Percentiles rank a stretch among this genome's conserved stretches.
These are phyloP conservation scores for Candida ulmi DNA, from an alignment of 805 yeast genomes.

Conservation along the genomic window DNA sequence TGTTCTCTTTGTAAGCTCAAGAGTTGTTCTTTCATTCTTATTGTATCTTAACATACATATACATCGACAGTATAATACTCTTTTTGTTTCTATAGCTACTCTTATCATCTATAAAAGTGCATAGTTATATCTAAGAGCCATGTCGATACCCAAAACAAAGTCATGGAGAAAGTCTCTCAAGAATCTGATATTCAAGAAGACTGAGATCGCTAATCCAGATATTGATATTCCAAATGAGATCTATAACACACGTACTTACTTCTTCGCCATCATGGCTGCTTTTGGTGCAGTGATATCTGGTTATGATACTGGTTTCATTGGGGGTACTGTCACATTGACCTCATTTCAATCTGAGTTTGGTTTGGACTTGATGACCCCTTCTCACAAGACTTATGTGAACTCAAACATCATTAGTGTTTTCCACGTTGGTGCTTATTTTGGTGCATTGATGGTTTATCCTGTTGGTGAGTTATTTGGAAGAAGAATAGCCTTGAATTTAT, in stretches of 20 bases:
- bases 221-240: conserved; percentile 8
- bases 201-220: conserved; percentile 3
- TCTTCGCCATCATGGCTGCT: conserved; percentile 27
- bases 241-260: conserved; percentile 14
- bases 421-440: conserved; percentile 21
- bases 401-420: conserved; percentile 17
- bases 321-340: conserved; percentile 10
- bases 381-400: conserved; percentile 3
- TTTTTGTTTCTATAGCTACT: no score
- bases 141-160: no score
- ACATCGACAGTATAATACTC: no score
- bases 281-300: conserved; percentile 27
- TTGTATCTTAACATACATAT: no score
- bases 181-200: conserved; percentile 4
- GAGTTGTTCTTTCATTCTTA: no score
- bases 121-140: no score
- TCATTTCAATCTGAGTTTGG: conserved; percentile 12
- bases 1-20: no score
- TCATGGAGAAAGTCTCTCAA: not conserved
- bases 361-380: conserved; percentile 3
- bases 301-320: conserved; percentile 18
- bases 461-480: conserved; percentile 16
- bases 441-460: conserved; percentile 15
- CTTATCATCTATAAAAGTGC: no score
- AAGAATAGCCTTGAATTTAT: conserved; percentile 9